These are phyloP conservation scores for Nannochloris sp. DNA, from an alignment of 139 green algal genomes.

Conservation along the genomic window DNA sequence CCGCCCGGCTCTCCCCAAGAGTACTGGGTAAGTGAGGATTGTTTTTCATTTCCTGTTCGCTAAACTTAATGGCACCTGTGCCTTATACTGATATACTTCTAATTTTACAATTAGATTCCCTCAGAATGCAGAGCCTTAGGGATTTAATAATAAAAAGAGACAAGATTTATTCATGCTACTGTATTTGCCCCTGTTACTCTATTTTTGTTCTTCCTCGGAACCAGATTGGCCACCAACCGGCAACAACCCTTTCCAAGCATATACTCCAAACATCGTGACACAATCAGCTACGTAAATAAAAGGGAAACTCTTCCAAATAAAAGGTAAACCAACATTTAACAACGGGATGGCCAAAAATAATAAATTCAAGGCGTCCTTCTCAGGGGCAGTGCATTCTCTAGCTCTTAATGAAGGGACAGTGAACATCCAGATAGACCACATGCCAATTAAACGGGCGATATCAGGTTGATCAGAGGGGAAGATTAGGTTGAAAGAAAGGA, in stretches of 20 bases:
- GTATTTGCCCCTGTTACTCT: neutral
- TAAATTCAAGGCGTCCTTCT: conserved; percentile 96
- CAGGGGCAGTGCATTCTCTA: conserved; percentile 74
- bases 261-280: conserved; percentile 63
- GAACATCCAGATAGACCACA: conserved; percentile 97
- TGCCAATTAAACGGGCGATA: conserved; percentile 89
- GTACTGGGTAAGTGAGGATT: too few species aligned
- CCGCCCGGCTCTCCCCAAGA: too few species aligned
- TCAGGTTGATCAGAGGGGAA: conserved; percentile 85
- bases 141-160: too few species aligned
- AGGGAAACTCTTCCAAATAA: conserved; percentile 89
- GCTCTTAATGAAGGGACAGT: conserved; percentile 87
- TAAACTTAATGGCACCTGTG: too few species aligned
- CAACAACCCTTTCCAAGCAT: conserved; percentile 66
- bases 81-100: too few species aligned
- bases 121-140: too few species aligned
- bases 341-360: conserved; percentile 90
- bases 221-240: neutral
- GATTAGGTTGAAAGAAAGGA: conserved; percentile 94
- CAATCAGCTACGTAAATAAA: conserved; percentile 86
- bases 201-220: neutral
- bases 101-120: too few species aligned
- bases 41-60: too few species aligned
- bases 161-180: too few species aligned
- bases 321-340: conserved; percentile 87